Conservation (phyloP, 148 eudicot genomes). For the Hydrangea macrophylla region DNA sequence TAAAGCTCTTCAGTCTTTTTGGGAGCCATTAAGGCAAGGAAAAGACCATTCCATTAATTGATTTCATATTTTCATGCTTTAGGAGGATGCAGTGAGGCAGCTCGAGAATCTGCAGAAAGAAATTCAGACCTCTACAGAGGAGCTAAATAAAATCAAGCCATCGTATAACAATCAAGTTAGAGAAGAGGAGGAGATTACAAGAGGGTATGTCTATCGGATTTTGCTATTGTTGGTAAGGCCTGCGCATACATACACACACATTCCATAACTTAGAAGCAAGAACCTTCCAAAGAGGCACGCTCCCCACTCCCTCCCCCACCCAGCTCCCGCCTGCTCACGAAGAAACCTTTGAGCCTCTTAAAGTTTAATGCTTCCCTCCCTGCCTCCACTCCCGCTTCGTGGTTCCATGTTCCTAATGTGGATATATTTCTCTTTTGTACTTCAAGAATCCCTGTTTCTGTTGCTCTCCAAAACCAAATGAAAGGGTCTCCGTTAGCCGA, state of each 20-base stretch:
- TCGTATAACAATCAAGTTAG: conserved; percentile 51
- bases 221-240: neutral
- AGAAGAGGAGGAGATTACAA: conserved; percentile 74
- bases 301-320: no score
- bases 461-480: neutral
- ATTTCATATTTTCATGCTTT: conserved; percentile 14
- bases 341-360: no score
- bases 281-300: no score
- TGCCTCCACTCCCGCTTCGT: neutral
- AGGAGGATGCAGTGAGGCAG: conserved; percentile 79
- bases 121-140: conserved; percentile 58
- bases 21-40: neutral
- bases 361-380: neutral
- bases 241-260: no score
- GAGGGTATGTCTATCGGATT: conserved; percentile 46
- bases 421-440: neutral
- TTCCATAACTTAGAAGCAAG: no score
- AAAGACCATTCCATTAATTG: neutral
- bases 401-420: neutral
- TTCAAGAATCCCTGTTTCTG: neutral
- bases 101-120: conserved; percentile 65
- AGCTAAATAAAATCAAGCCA: conserved; percentile 63
- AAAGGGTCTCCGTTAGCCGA: neutral
- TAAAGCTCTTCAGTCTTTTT: neutral
- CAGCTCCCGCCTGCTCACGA: no score